Evolutionary conservation across 2,329 filamentous ascomycete species (phyloP), one percentile per base, ranked within the genome.

Genomic region (Fusarium sp.): DNA sequence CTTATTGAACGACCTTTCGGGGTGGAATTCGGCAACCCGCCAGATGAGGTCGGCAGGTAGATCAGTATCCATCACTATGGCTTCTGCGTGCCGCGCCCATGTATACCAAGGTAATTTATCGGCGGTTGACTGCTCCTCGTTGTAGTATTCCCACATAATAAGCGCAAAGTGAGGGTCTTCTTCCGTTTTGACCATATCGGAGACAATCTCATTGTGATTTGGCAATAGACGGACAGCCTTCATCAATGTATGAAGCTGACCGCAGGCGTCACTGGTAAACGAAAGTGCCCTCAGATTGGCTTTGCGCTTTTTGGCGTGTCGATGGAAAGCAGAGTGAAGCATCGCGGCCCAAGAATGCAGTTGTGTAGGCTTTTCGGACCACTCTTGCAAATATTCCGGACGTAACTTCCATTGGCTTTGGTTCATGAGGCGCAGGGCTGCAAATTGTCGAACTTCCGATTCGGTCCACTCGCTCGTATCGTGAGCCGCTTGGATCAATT

Each of bases 1-100:
- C 22, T 15, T 44, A 14, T 52, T 24, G 16, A 44, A 16, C 12
- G 55, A 44, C 18, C 40, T 54, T 38, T 42, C 25, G 22, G 68
- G 66, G 22, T 65, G 47, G 20, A 77, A 63, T 32, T 74, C 65
- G 22, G 81, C 63, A 22, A 78, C 57, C 29, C 71, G 62, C 79
- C 79, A 81, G 12, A 79, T 68, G 10, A 70, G 53, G 18, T 32
- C 22, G 12, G 69, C 34, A 9, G 66, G 58, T 15, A 81, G 38
- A 8, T 71, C 51, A 6, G 74, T 61, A 54, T 82, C 79, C 40
- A 74, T 74, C 63, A 82, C 76, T 63, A 83, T 78, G 27, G 58
- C 50, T 42, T 81, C 71, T 6, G 76, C 45, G 56, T 81, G 77
- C 6, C 70, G 72, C 20, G 59, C 62, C 81, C 81, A 83, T 15